Evolutionary conservation across 2,329 filamentous ascomycete species (phyloP), one percentile per base, ranked within the genome.

Genomic region (Chalaropsis ovoidea): DNA sequence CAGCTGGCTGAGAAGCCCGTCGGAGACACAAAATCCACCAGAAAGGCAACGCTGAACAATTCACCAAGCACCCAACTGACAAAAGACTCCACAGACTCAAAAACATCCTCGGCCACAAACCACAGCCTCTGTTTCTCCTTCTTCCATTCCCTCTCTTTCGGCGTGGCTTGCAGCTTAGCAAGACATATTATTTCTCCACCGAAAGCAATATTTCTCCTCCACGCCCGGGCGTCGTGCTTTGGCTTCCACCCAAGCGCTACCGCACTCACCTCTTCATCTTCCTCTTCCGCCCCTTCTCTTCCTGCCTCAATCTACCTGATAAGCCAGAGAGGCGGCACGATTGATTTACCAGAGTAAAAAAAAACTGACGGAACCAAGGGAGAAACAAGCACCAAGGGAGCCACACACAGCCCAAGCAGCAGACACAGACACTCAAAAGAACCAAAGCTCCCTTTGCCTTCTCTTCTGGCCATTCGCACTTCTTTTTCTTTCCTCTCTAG

Each of bases 391-490:
- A n/a, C 24, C 35, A 39, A 64, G 63, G 63, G 63, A 64, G 35
- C 10, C 10, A 52, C 19, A 63, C 27, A 24, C 17, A 49, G 19
- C 41, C 19, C 39, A 39, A 64, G 63, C 22, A 58, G 24, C 19
- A 64, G 31, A 24, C 41, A 60, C 19, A 64, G 31, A 24, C 41
- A 60, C 39, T 64, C 52, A 64, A 64, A 64, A 64, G 63, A 60
- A 58, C 42, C 22, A 19, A 19, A 22, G 35, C 63, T 64, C 52
- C 63, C 63, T 64, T 60, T 35, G 41, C 7, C 39, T 60, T 47
- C 22, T 42, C 42, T 63, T 67, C 60, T 39, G 60, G 22, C 49
- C 31, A 45, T 56, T 62, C 47, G 7, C 43, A 22, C n/a, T 64
- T 63, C 35, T 62, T 52, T 52, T 45, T 52, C 58, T 61, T 47